Conservation (phyloP, 2,329 filamentous ascomycete species). For the Stachybotrys chartarum region DNA sequence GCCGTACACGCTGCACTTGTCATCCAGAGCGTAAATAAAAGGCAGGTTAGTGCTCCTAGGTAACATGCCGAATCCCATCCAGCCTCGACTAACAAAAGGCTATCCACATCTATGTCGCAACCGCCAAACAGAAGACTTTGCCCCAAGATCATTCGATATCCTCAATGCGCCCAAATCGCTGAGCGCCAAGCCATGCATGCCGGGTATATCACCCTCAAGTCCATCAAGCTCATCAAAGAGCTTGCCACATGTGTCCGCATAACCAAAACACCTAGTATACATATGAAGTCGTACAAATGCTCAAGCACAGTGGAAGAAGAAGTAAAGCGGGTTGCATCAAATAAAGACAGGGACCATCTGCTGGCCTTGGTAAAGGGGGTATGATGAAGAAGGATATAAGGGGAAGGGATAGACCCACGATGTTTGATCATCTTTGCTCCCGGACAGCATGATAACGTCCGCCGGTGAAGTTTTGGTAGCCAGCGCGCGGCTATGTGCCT, state of each 20-base stretch:
- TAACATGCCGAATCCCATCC: not conserved
- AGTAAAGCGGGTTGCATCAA: conserved; percentile 3
- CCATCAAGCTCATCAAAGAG: not conserved
- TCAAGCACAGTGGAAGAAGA: conserved; percentile 1
- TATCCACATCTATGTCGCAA: not conserved
- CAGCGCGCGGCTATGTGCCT: conserved; percentile 72
- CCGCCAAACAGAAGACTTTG: not conserved
- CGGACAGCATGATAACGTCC: conserved; percentile 96
- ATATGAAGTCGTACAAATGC: conserved; percentile 8
- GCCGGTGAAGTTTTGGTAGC: conserved; percentile 90
- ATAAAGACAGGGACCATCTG: conserved; percentile 7
- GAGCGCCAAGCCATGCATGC: not conserved
- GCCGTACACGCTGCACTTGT: conserved; percentile 23
- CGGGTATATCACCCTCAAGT: not conserved
- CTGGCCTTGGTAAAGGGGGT: conserved; percentile 5
- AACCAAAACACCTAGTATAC: not conserved
- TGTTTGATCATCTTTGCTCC: conserved; percentile 94
- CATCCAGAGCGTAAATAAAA: conserved; percentile 32
- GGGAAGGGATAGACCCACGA: conserved; percentile 53
- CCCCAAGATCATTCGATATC: not conserved
- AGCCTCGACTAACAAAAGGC: not conserved
- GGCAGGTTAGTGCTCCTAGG: not conserved
- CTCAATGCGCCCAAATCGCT: not conserved
- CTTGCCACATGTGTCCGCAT: not conserved
- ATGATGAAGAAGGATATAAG: conserved; percentile 4